A percentile compares a stretch with the other conserved stretches of the same genome.
These are phyloP conservation scores for Rauvolfia tetraphylla DNA, from an alignment of 257 asterid genomes.

Conservation along the genomic window DNA sequence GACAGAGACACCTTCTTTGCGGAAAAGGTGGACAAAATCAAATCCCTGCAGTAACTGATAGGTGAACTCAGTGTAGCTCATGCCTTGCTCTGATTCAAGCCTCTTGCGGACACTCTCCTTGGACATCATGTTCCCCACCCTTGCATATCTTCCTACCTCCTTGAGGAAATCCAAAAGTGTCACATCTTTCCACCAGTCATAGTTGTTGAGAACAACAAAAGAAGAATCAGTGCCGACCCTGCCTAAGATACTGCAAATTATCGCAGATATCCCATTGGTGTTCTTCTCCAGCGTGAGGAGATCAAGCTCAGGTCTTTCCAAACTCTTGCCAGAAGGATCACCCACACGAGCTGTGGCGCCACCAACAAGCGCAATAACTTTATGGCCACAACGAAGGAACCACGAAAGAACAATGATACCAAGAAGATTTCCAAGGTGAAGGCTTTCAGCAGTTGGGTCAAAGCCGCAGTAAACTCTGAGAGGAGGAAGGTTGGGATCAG, in stretches of 20 bases:
- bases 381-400: conserved; percentile 87
- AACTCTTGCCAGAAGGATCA: conserved; percentile 84
- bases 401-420: conserved; percentile 82
- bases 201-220: conserved; percentile 56
- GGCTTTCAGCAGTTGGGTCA: conserved; percentile 94
- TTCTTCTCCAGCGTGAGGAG: conserved; percentile 39
- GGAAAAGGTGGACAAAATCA: conserved; percentile 67
- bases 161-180: conserved; percentile 63
- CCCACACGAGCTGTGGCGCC: conserved; percentile 97
- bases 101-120: conserved; percentile 81
- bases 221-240: conserved; percentile 20
- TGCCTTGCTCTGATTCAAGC: conserved; percentile 75
- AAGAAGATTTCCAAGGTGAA: conserved; percentile 85
- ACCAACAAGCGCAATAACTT: conserved; percentile 69
- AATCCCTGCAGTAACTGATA: conserved; percentile 84
- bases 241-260: conserved; percentile 40
- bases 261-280: conserved; percentile 43
- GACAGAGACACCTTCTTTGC: conserved; percentile 57
- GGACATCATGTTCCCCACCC: conserved; percentile 89
- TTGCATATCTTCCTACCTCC: conserved; percentile 63
- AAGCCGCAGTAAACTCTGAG: conserved; percentile 83
- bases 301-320: conserved; percentile 83
- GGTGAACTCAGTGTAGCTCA: conserved; percentile 89
- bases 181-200: conserved; percentile 95
- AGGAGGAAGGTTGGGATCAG: conserved; percentile 32